These are phyloP conservation scores for Xanthoceras sorbifolium DNA, from an alignment of 345 rosid species.

Conservation along the genomic window DNA sequence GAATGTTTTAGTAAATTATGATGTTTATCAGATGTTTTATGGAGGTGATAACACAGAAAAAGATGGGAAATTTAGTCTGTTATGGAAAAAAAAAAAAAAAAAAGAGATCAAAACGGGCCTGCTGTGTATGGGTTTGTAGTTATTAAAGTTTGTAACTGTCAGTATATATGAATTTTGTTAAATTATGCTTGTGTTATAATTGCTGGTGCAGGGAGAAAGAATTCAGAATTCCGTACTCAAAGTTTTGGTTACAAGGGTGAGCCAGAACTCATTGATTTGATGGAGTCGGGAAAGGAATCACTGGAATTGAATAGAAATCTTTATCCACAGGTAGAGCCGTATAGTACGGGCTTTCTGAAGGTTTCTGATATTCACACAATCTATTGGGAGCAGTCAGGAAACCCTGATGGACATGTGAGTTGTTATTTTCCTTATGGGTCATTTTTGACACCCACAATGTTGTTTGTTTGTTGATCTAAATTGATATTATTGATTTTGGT, in stretches of 20 bases:
- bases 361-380: constrained; percentile 79
- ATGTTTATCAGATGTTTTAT: background rate
- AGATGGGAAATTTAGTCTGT: background rate
- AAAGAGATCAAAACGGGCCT: background rate
- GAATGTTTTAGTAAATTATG: background rate
- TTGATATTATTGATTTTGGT: background rate
- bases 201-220: constrained; percentile 37
- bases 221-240: constrained; percentile 20
- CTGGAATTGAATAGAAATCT: constrained; percentile 45
- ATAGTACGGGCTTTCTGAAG: constrained; percentile 61
- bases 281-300: constrained; percentile 46
- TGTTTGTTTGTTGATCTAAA: background rate
- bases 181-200: background rate
- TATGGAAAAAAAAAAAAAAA: background rate
- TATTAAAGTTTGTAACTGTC: background rate
- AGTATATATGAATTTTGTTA: background rate
- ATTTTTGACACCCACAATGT: background rate
- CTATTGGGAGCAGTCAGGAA: constrained; percentile 93
- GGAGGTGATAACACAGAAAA: background rate
- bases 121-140: background rate
- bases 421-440: background rate
- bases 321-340: constrained; percentile 73
- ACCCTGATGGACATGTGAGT: constrained; percentile 84
- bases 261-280: constrained; percentile 29
- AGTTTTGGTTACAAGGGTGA: constrained; percentile 37